Evolutionary conservation across 371 early-diverging fungal species (phyloP), one percentile per base, ranked within the genome.

Genomic region (Mortierella sp.): DNA sequence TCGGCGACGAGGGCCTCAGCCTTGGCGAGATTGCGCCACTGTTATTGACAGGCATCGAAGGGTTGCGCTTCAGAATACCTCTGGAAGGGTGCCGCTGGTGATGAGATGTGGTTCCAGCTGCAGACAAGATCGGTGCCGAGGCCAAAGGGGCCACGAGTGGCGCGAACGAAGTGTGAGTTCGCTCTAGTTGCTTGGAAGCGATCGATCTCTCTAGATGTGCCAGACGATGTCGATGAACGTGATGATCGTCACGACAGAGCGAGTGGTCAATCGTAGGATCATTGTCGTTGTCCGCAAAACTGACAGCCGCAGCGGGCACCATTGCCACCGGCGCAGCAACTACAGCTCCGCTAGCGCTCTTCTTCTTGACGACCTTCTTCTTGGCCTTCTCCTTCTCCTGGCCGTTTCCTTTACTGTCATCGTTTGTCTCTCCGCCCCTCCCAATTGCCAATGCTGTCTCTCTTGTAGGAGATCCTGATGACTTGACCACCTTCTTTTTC

Each of bases 1-100:
- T 88, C 16, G 84, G 84, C 4, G 88, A 88, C 6, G 88, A 78
- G 7, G 88, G 84, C 34, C 83, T 72, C 50, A 77, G 26, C 24
- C 75, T 77, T 1, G 80, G 79, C 10, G 81, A 80, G 31, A 78
- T 70, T 19, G 73, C 74, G 31, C 81, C 79, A 38, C 48, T 76
- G 26, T 21, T 26, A 16, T 63, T 16, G 52, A 65, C 65, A 38
- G 74, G 70, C 75, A 79, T 79, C 13, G 76, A 74, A 8, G 58
- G 44, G 5, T 42, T 50, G 50, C 68, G 70, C 55, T 81, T 82
- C 55, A 84, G 52, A 44, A 78, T 82, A 8, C 80, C 75, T 45
- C 76, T 52, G 1, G 86, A 78, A 8, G 86, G 80, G 16, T 81
- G 74, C 38, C 80, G 82, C 13, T 72, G 75, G 34, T 81, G 86